phyloP scores from a whole-genome alignment of 495 filamentous ascomycete genomes.

The Penicillium subrubescens region DNA sequence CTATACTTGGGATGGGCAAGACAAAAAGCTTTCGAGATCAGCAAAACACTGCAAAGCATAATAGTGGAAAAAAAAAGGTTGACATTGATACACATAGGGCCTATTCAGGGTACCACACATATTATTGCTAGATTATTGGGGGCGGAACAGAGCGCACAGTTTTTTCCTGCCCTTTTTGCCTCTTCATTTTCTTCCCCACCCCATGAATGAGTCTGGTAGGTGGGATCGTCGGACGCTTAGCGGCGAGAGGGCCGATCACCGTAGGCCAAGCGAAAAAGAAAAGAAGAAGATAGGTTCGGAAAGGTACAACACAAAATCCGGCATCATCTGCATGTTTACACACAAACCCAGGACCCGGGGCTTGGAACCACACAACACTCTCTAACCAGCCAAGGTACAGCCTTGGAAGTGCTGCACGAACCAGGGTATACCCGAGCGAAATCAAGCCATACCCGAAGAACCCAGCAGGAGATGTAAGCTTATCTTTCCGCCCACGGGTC shows the following conservation, averaged over 20 bases:
- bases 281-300: conserved; percentile 5
- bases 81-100: conserved; percentile 14
- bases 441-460: conserved; percentile 4
- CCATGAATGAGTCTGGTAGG: conserved; percentile 14
- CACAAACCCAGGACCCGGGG: not conserved
- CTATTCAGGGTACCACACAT: conserved; percentile 11
- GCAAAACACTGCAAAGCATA: not conserved
- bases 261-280: conserved; percentile 25
- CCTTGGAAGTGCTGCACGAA: conserved; percentile 16
- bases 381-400: conserved; percentile 4
- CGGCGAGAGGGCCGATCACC: conserved; percentile 33
- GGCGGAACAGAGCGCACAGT: conserved; percentile 17
- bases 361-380: conserved; percentile 19
- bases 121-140: not conserved
- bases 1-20: not conserved
- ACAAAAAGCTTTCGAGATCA: not conserved
- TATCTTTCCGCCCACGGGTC: conserved; percentile 6
- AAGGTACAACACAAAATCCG: not conserved
- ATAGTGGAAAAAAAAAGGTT: not conserved
- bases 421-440: conserved; percentile 25
- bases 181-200: conserved; percentile 28
- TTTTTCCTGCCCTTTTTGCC: conserved; percentile 12
- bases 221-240: conserved; percentile 21
- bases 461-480: conserved; percentile 14
- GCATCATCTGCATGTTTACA: not conserved